Conservation (phyloP, 192 early-diverging fungal species). For the Lunasporangiospora selenospora region DNA sequence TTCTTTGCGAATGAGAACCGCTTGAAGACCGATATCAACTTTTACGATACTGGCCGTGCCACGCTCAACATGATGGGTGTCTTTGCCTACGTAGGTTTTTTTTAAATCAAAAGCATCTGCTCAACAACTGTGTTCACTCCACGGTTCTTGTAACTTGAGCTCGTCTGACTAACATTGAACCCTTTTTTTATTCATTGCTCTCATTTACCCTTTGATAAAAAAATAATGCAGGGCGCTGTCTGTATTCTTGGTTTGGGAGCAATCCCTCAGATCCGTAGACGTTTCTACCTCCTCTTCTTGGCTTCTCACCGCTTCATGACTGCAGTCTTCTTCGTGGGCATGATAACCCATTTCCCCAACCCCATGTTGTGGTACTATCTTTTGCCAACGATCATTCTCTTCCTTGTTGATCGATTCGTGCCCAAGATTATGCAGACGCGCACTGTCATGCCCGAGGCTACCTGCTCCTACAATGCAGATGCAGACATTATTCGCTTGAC, state of each 20-base stretch:
- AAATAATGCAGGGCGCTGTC: slow-evolving; percentile 32
- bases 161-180: too few species aligned
- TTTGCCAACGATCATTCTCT: slow-evolving; percentile 38
- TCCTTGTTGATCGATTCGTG: slow-evolving; percentile 42
- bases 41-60: slow-evolving; percentile 22
- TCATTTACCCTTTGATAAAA: not conserved
- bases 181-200: not conserved
- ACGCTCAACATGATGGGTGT: slow-evolving; percentile 48
- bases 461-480: slow-evolving; percentile 35
- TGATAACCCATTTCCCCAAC: slow-evolving; percentile 37
- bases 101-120: too few species aligned
- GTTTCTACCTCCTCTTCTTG: slow-evolving; percentile 40
- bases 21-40: slow-evolving; percentile 37
- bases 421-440: slow-evolving; percentile 42
- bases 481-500: slow-evolving; percentile 41
- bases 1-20: slow-evolving; percentile 19
- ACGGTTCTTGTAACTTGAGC: too few species aligned
- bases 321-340: slow-evolving; percentile 37
- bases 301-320: slow-evolving; percentile 41
- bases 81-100: slow-evolving; percentile 39
- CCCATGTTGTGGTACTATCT: slow-evolving; percentile 47
- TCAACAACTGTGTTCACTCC: too few species aligned
- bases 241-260: slow-evolving; percentile 35
- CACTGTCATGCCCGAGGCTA: slow-evolving; percentile 32
- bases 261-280: slow-evolving; percentile 37